phyloP scores from a whole-genome alignment of 169 alveolate genomes.

The Plasmodium knowlesi region DNA sequence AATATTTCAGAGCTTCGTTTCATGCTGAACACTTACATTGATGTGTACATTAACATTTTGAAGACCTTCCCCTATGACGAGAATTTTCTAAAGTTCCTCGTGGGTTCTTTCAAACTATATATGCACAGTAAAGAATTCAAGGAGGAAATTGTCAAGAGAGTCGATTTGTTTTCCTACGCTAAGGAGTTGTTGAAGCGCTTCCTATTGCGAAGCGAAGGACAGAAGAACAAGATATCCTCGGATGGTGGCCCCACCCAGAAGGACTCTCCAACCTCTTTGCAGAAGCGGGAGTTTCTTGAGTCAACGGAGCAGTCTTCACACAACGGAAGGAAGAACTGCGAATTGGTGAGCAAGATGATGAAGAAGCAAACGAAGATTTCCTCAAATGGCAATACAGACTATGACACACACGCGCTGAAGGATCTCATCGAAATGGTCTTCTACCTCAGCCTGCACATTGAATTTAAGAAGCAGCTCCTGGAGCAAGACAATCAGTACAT shows the following conservation, averaged over 20 bases:
- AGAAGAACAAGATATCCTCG: not conserved
- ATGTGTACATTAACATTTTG: conserved; percentile 23
- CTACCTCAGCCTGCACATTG: conserved; percentile 65
- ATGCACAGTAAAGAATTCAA: conserved; percentile 60
- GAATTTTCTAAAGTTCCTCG: conserved; percentile 34
- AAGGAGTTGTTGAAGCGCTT: conserved; percentile 61
- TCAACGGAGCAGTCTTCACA: not conserved
- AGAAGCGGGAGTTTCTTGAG: conserved; percentile 7
- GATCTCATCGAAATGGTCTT: conserved; percentile 63
- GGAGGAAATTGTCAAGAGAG: not conserved
- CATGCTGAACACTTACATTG: conserved; percentile 45
- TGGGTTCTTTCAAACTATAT: conserved; percentile 50
- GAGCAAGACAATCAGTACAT: conserved; percentile 52
- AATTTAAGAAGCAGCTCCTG: conserved; percentile 57
- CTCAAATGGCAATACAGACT: not conserved
- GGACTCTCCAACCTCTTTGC: not conserved
- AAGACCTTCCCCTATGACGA: conserved; percentile 44
- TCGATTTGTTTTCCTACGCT: conserved; percentile 46
- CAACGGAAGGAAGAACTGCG: not conserved
- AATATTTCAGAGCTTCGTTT: conserved; percentile 61
- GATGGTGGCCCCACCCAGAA: not conserved
- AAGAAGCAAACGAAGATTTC: not conserved
- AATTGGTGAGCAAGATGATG: not conserved
- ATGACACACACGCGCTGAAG: conserved; percentile 14
- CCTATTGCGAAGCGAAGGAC: not conserved